These are phyloP conservation scores for Argentina anserina DNA, from an alignment of 306 rosid species.

Conservation along the genomic window DNA sequence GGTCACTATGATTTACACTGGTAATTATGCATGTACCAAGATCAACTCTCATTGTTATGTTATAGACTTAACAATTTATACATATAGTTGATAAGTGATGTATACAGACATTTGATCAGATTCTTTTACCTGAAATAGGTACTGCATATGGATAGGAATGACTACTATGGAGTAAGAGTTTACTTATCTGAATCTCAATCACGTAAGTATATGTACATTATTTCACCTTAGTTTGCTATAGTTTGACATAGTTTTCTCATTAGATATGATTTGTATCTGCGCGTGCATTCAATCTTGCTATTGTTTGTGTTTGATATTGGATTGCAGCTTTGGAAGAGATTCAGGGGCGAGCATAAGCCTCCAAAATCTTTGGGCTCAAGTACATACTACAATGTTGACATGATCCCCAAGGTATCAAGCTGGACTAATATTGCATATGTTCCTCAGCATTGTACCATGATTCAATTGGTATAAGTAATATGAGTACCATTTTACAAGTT, in stretches of 20 bases:
- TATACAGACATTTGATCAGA: neutral
- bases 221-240: neutral
- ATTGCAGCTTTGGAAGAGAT: constrained; percentile 69
- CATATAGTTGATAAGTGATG: neutral
- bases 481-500: neutral
- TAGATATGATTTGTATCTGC: neutral
- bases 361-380: constrained; percentile 55
- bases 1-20: neutral
- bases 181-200: constrained; percentile 68
- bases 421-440: neutral
- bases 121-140: constrained; percentile 41
- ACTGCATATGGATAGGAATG: constrained; percentile 81
- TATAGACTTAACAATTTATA: neutral
- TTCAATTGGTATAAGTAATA: neutral
- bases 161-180: constrained; percentile 82
- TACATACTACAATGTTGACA: constrained; percentile 77
- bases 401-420: constrained; percentile 79
- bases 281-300: too few relatives aligned
- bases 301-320: too few relatives aligned
- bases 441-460: neutral
- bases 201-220: constrained; percentile 40
- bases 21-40: neutral
- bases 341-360: constrained; percentile 48
- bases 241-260: neutral
- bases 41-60: neutral